Evolutionary conservation across 2,329 filamentous ascomycete species (phyloP), one percentile per base, ranked within the genome.

Genomic region (Domatiomyces globalis): DNA sequence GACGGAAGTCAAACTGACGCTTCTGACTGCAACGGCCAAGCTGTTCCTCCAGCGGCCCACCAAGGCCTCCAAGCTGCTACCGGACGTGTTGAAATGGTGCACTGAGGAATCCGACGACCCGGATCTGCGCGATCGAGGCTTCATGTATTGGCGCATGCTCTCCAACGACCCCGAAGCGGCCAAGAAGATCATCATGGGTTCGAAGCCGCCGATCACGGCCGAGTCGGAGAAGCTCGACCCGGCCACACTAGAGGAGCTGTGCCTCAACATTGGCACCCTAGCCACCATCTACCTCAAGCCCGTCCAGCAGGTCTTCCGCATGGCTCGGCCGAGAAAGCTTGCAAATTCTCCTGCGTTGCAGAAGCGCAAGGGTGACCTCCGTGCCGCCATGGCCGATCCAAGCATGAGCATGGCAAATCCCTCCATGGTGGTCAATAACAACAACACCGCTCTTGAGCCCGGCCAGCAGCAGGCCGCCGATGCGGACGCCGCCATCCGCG

Each of bases 61-160:
- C 15, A 94, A 94, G 65, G 92, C 87, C 22, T 89, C 95, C 63
- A 83, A 94, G 49, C 75, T 98, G 5, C 90, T 98, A 0, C 92
- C 90, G 0, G 88, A 88, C 63, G 90, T 96, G 2, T 74, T 98
- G 48, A 96, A 96, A 69, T 96, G 92, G 90, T 94, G 92, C 4
- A 98, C 92, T 0, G 92, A 96, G 67, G 92, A 96, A 67, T 96
- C 90, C n/a, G 92, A 98, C 65, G 95, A 98, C 67, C 92, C 92
- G 0, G 92, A 98, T 68, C 79, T 98, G 25, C 83, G 92, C 57
- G 92, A 98, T 66, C 77, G 92, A 61, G 92, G 92, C 0, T 98
- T 95, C 73, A 96, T 98, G 89, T 98, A 98, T 73, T 98, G 92
- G 92, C 86, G 92, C 4, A 77, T 98, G 12, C 76, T 98, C 1